phyloP scores from a whole-genome alignment of 139 green algal genomes.

The Volvox reticuliferus region DNA sequence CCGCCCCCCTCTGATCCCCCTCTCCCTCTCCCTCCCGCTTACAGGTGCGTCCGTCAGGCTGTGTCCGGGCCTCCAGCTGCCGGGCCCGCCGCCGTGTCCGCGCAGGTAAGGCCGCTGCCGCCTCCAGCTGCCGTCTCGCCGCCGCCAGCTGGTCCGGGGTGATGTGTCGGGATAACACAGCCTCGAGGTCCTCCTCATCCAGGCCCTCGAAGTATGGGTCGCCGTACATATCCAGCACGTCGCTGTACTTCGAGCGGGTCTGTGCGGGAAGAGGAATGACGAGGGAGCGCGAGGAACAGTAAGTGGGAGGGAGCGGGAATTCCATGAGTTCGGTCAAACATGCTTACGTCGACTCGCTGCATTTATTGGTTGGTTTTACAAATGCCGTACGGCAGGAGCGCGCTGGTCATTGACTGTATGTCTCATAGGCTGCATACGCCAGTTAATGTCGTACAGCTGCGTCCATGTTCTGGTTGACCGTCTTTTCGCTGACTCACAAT shows the following conservation, averaged over 20 bases:
- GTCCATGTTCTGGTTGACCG: too few species aligned
- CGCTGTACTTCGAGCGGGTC: background rate
- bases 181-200: conserved; percentile 5
- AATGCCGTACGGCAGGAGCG: too few species aligned
- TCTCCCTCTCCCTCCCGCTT: background rate
- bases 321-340: background rate
- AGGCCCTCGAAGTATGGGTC: conserved; percentile 10
- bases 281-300: background rate
- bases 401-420: too few species aligned
- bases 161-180: conserved; percentile 6
- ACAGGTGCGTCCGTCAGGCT: conserved; percentile 15
- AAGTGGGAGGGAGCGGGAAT: background rate
- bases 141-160: background rate
- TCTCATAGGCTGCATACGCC: too few species aligned
- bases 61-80: conserved; percentile 19
- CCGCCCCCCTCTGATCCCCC: too few species aligned
- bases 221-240: conserved; percentile 22
- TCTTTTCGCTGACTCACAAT: too few species aligned
- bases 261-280: background rate
- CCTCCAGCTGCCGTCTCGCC: background rate
- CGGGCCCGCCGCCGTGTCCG: conserved; percentile 12
- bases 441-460: too few species aligned
- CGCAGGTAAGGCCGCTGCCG: conserved; percentile 1
- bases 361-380: too few species aligned
- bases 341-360: too few species aligned